phyloP scores from a whole-genome alignment of 352 stramenopile species.

The Globisporangium solare region DNA sequence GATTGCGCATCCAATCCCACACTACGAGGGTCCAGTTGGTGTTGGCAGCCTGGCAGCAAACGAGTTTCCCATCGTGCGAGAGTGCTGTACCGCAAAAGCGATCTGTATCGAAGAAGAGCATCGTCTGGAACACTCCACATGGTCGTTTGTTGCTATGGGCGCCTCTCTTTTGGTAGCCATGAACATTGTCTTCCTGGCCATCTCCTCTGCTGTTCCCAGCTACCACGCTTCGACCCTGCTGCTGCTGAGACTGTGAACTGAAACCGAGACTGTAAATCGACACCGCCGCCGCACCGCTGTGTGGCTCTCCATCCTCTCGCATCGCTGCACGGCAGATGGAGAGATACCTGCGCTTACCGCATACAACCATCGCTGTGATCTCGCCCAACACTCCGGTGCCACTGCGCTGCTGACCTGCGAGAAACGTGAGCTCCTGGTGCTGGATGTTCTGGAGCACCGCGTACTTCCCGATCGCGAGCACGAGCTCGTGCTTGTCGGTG shows the following conservation, averaged over 20 bases:
- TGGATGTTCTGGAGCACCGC: constrained; percentile 65
- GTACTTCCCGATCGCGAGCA: constrained; percentile 61
- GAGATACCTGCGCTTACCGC: constrained; percentile 44
- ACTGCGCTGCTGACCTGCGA: constrained; percentile 24
- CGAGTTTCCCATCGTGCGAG: constrained; percentile 64
- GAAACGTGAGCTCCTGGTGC: constrained; percentile 50
- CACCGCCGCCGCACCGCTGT: constrained; percentile 23
- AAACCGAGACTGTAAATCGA: constrained; percentile 26
- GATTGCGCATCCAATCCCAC: constrained; percentile 71
- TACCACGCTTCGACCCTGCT: constrained; percentile 5
- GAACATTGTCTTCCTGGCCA: background rate
- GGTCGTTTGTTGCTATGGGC: background rate
- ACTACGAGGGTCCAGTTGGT: constrained; percentile 58
- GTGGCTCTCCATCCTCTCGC: constrained; percentile 1
- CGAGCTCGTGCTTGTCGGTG: constrained; percentile 52
- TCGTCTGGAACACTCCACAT: constrained; percentile 30
- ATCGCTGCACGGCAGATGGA: constrained; percentile 44
- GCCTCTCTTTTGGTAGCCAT: constrained; percentile 7
- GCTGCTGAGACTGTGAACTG: background rate
- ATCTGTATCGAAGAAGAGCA: constrained; percentile 44
- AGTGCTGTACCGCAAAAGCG: constrained; percentile 48
- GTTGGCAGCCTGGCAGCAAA: constrained; percentile 52
- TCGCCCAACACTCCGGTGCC: constrained; percentile 31
- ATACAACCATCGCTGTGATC: constrained; percentile 69
- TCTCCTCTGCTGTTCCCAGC: background rate